Evolutionary conservation across 768 basidiomycete species (phyloP).

Genomic region (Serendipita sp.): DNA sequence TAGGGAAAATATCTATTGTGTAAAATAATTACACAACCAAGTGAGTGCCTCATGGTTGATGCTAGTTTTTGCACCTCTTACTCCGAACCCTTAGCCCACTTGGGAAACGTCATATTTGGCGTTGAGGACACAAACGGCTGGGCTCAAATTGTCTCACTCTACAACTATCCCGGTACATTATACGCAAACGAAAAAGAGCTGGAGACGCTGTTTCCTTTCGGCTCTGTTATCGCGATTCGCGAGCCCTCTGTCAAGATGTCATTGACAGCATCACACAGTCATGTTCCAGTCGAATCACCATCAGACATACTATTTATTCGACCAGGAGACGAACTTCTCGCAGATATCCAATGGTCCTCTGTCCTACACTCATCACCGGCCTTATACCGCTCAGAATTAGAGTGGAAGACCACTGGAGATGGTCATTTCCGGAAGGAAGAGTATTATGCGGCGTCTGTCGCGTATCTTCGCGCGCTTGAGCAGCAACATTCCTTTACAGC

Average conservation of each 20-base stretch:
- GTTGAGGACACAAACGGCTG: constrained; percentile 20
- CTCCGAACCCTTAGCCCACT: background rate
- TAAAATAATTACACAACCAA: background rate
- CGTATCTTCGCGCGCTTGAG: constrained; percentile 17
- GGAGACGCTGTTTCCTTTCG: constrained; percentile 19
- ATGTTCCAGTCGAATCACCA: constrained; percentile 21
- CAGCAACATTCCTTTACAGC: constrained; percentile 12
- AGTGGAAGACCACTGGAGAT: constrained; percentile 18
- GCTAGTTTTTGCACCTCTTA: background rate
- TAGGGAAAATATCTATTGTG: background rate
- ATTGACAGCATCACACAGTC: background rate
- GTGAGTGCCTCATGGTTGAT: background rate
- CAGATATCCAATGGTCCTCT: constrained; percentile 3
- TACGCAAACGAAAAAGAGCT: constrained; percentile 13
- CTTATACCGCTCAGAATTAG: constrained; percentile 4
- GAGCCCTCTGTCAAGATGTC: constrained; percentile 20
- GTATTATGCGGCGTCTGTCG: constrained; percentile 17
- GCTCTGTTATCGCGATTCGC: constrained; percentile 19
- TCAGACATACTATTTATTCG: constrained; percentile 18
- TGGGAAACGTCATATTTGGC: constrained; percentile 7
- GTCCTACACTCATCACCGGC: background rate
- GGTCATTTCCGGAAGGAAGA: constrained; percentile 13
- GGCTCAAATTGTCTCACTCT: constrained; percentile 14
- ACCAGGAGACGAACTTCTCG: constrained; percentile 10
- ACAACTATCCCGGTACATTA: constrained; percentile 18